Conservation (phyloP, 192 early-diverging fungal species). For the Coemansia interrupta region DNA sequence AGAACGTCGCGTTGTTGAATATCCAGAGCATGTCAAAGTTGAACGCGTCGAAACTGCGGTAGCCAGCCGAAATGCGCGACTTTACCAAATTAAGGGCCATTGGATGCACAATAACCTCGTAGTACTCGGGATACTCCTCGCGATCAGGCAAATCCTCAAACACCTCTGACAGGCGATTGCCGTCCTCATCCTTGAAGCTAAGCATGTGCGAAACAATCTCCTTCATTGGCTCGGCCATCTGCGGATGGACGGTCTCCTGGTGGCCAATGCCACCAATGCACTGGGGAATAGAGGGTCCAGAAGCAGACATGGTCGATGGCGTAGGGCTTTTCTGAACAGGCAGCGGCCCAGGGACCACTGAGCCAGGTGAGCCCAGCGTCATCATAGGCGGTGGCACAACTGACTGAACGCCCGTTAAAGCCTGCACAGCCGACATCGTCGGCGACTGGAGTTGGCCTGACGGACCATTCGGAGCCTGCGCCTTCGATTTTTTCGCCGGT, state of each 20-base stretch:
- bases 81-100: conserved; percentile 61
- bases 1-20: conserved; percentile 89
- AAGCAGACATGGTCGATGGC: neutral
- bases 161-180: conserved; percentile 66
- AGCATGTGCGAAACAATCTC: conserved; percentile 38
- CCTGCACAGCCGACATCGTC: too few species aligned
- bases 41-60: conserved; percentile 67
- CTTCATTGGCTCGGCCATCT: conserved; percentile 42
- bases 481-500: conserved; percentile 21
- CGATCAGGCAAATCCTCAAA: conserved; percentile 75
- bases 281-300: conserved; percentile 34
- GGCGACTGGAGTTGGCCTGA: neutral
- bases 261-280: conserved; percentile 52
- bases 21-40: conserved; percentile 77
- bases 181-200: conserved; percentile 33
- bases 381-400: neutral
- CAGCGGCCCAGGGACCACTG: neutral
- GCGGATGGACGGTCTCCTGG: conserved; percentile 31
- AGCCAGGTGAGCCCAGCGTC: neutral
- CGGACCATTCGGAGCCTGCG: conserved; percentile 3
- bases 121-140: conserved; percentile 88
- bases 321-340: conserved; percentile 5
- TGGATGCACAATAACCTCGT: conserved; percentile 75
- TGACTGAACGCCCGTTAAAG: neutral
- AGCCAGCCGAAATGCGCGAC: conserved; percentile 62